Evolutionary conservation across 2,329 filamentous ascomycete species (phyloP), one percentile per base, ranked within the genome.

Genomic region (Furcasterigmium sp.): DNA sequence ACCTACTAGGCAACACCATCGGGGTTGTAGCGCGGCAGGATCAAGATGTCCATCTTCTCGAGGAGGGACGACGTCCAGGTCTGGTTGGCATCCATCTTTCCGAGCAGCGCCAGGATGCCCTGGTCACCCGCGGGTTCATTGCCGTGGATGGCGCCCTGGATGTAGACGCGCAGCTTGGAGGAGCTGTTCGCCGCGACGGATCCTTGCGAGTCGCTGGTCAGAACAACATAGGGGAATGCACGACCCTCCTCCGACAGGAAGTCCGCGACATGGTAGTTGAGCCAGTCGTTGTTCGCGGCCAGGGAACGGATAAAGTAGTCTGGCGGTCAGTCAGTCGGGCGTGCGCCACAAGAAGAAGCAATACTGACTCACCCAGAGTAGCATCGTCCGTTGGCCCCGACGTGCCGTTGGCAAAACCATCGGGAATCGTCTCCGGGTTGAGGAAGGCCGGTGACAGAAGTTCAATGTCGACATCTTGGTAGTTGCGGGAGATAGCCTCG

Each of bases 311-410:
- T 42, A 36, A 57, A 62, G 9, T 45, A 39, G 30, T 60, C 57
- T 61, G 15, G 21, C 9, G 17, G n/a, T 11, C n/a, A 11, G 19
- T 39, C 18, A 39, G 37, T 25, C 3, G 17, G 7, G 23, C 8
- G 9, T 19, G 8, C 15, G 18, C n/a, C 8, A 9, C 15, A 19
- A 20, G 23, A 5, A 6, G 9, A 17, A 15, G 3, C 15, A n/a
- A 23, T 13, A 7, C 11, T 4, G 13, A 54, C 52, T 5, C 41
- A 60, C 58, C 57, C 15, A 60, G 52, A 3, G 54, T 56, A 9
- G 44, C 46, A 46, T 59, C 52, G 23, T 57, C 55, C 15, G 59
- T 61, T 9, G 58, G 59, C 2, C 56, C 56, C 28, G 57, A 53
- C 3, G 54, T 56, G 9, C 57, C 59, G 34, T 58, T 53, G 8